These are phyloP conservation scores for Dovyalis caffra DNA, from an alignment of 345 rosid genomes.

Conservation along the genomic window DNA sequence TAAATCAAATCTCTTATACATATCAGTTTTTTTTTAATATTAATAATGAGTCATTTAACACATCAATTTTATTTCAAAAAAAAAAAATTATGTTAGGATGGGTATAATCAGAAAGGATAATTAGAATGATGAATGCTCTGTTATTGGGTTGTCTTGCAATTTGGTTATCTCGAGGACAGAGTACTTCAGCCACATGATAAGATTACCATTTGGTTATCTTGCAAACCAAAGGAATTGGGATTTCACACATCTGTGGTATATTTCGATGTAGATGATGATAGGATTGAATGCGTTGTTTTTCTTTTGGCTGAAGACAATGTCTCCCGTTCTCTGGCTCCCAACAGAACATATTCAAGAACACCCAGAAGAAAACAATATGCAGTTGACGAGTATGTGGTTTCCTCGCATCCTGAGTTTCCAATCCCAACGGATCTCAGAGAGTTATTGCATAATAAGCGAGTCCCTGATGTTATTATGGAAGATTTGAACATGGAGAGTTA, in stretches of 20 bases:
- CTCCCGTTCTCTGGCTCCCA: conserved; percentile 51
- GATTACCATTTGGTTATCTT: conserved; percentile 65
- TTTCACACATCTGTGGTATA: conserved; percentile 63
- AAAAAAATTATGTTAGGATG: too few species aligned
- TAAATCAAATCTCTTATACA: too few species aligned
- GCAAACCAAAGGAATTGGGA: conserved; percentile 66
- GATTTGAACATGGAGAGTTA: conserved; percentile 54
- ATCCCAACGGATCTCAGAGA: conserved; percentile 50
- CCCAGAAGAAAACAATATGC: conserved; percentile 47
- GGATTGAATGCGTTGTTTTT: conserved; percentile 59
- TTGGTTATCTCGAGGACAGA: conserved; percentile 61
- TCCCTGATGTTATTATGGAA: conserved; percentile 41
- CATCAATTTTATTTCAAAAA: too few species aligned
- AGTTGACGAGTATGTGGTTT: conserved; percentile 35
- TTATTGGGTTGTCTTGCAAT: conserved; percentile 61
- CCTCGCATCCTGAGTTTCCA: too few species aligned
- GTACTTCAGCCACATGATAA: conserved; percentile 61
- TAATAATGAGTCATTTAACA: too few species aligned
- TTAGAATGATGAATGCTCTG: conserved; percentile 62
- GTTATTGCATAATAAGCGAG: conserved; percentile 50
- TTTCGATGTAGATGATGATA: conserved; percentile 50
- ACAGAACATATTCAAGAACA: conserved; percentile 48
- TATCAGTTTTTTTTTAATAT: too few species aligned
- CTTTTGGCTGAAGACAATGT: conserved; percentile 75
- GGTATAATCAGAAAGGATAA: conserved; percentile 36